phyloP scores from a whole-genome alignment of 2,329 filamentous ascomycete species.

The Zymoseptoria tritici region DNA sequence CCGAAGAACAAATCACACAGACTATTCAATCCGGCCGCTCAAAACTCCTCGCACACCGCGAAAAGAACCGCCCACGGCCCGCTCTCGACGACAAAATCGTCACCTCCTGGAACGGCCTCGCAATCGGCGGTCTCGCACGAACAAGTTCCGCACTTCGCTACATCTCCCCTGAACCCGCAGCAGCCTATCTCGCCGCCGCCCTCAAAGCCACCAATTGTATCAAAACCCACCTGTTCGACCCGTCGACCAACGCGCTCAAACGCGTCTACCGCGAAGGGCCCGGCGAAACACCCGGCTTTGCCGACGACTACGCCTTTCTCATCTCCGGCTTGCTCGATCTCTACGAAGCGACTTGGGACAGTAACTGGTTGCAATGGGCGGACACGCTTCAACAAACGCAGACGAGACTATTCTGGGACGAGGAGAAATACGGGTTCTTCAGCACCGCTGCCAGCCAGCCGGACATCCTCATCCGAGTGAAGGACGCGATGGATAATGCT shows the following conservation, averaged over 20 bases:
- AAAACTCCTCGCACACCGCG: constrained; percentile 63
- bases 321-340: constrained; percentile 76
- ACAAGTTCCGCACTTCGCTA: constrained; percentile 60
- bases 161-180: constrained; percentile 43
- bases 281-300: constrained; percentile 65
- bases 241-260: constrained; percentile 54
- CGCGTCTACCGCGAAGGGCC: constrained; percentile 65
- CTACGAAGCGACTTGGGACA: constrained; percentile 74
- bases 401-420: constrained; percentile 70
- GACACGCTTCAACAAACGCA: constrained; percentile 72
- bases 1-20: constrained; percentile 59
- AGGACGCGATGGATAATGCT: constrained; percentile 90
- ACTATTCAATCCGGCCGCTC: constrained; percentile 60
- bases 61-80: constrained; percentile 67
- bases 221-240: constrained; percentile 64
- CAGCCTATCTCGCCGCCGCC: constrained; percentile 56
- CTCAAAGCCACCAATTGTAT: constrained; percentile 65
- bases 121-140: constrained; percentile 73
- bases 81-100: constrained; percentile 83
- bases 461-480: constrained; percentile 75
- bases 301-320: constrained; percentile 90
- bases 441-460: constrained; percentile 56
- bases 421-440: constrained; percentile 58
- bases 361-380: constrained; percentile 69
- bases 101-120: constrained; percentile 80